Base-by-base conservation (phyloP, 2,329 filamentous ascomycete genomes). In the Cordyceps cateniannulata region DNA sequence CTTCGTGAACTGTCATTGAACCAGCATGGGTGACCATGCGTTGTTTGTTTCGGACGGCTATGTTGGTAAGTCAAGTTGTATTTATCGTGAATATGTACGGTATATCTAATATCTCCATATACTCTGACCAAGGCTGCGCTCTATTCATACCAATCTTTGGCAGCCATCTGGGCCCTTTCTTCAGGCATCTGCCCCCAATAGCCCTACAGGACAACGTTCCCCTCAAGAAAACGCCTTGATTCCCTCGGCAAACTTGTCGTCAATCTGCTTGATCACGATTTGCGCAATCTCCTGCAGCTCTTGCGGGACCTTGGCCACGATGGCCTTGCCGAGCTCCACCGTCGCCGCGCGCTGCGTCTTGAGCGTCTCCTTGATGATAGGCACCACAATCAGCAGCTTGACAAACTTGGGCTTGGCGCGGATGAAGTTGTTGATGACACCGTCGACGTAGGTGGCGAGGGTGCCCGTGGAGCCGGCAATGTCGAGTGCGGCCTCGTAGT, bases 391-490 rank as follows among this genome's bases (percentile, higher is more conserved):
- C 6, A 79, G 66, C 44, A 51, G 48, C 24, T 69, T 68, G 64
- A 79, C 74, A 61, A 81, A 82, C 63, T 77, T 76, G 22, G 68
- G 70, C 68, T 79, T 79, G 29, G 71, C 66, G 12, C 61, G 65
- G 62, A 78, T 69, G 24, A 80, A 66, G n/a, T 70, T 69, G 8
- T 67, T 64, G 32, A 80, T 70, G 4, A 75, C 75, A 35, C 65
- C 58, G 64, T 77, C 72, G 62, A 79, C 75, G n/a, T 68, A 67
- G 12, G 50, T 59, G 49, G 72, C 69, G 27, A 81, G 72, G 8
- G 69, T 63, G 3, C 65, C 60, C 5, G 76, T 75, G 3, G 74
- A 71, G 20, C 64, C 56, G 60, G 75, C 77, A 6, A 81, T 72
- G 47, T 66, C 66, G 27, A 79, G 51, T 7, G 76, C 70, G 64